These are phyloP conservation scores for Chaetomium sp. DNA, from an alignment of 2,329 filamentous ascomycete species.

Conservation along the genomic window DNA sequence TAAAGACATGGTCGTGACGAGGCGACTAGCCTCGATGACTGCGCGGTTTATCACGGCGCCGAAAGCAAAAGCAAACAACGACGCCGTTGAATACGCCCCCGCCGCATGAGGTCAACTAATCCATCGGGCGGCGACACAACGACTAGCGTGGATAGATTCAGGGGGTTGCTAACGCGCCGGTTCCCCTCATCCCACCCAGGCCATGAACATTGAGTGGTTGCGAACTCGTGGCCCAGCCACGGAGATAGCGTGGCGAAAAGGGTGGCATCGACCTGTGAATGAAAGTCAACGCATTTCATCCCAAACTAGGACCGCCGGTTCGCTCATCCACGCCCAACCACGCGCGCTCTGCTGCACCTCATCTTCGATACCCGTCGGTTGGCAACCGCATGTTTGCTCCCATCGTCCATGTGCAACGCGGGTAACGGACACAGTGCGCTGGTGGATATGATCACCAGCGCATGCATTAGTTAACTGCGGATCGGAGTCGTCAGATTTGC, in stretches of 20 bases:
- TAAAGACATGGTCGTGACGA: neutral
- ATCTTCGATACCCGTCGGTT: slow-evolving; percentile 3
- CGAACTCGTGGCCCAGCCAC: too few species aligned
- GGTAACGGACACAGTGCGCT: neutral
- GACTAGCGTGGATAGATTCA: too few species aligned
- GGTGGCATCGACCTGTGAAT: too few species aligned
- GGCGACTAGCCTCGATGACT: neutral
- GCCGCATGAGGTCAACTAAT: too few species aligned
- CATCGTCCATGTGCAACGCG: neutral
- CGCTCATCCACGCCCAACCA: slow-evolving; percentile 13
- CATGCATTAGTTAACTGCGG: neutral
- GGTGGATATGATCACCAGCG: neutral
- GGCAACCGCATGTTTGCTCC: slow-evolving; percentile 8
- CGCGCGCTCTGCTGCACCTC: neutral
- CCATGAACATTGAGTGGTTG: too few species aligned
- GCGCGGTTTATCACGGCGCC: neutral
- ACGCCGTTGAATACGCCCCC: neutral
- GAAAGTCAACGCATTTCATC: too few species aligned
- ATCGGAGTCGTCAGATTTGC: neutral
- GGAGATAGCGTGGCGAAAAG: too few species aligned
- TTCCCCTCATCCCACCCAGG: too few species aligned
- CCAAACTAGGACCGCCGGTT: too few species aligned
- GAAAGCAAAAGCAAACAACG: neutral
- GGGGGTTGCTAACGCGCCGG: too few species aligned
- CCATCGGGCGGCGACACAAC: too few species aligned